These are phyloP conservation scores for Achlya hypogyna DNA, from an alignment of 352 stramenopile species.

Conservation along the genomic window DNA sequence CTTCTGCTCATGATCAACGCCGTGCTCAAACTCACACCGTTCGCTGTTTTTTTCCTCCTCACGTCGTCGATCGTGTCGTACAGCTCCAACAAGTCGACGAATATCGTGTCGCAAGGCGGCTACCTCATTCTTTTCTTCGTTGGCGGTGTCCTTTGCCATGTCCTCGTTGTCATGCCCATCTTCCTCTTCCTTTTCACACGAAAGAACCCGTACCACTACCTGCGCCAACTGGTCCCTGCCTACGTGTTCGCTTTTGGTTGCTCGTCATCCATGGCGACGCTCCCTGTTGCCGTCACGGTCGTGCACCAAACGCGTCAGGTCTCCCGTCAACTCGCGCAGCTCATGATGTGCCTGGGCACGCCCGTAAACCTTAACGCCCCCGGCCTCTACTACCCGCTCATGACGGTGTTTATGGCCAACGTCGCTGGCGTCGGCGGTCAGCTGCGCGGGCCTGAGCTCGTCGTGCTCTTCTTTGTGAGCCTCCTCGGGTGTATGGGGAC, in stretches of 20 bases:
- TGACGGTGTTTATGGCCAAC: slow-evolving; percentile 59
- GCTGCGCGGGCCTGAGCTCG: slow-evolving; percentile 60
- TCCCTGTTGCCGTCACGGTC: slow-evolving; percentile 26
- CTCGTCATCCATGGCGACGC: slow-evolving; percentile 68
- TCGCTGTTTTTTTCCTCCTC: slow-evolving; percentile 71
- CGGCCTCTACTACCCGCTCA: slow-evolving; percentile 55
- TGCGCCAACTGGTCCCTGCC: slow-evolving; percentile 56
- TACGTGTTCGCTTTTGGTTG: slow-evolving; percentile 72
- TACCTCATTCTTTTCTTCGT: slow-evolving; percentile 39
- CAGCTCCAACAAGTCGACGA: slow-evolving; percentile 20
- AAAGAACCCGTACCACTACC: slow-evolving; percentile 55
- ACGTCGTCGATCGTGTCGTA: slow-evolving; percentile 40
- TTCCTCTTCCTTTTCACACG: slow-evolving; percentile 45
- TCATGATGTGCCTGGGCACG: slow-evolving; percentile 37
- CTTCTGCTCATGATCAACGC: slow-evolving; percentile 66
- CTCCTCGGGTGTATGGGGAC: slow-evolving; percentile 62
- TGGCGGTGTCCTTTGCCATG: slow-evolving; percentile 19
- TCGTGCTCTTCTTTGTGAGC: slow-evolving; percentile 53
- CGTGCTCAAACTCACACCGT: slow-evolving; percentile 51
- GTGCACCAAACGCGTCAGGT: slow-evolving; percentile 10
- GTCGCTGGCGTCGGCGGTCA: slow-evolving; percentile 50
- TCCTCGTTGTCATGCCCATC: slow-evolving; percentile 40
- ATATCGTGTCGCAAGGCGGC: slow-evolving; percentile 40
- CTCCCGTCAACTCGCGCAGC: slow-evolving; percentile 23
- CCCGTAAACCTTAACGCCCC: slow-evolving; percentile 46